Conservation (phyloP, 2,329 filamentous ascomycete species). For the Colletotrichum lindemuthianum region DNA sequence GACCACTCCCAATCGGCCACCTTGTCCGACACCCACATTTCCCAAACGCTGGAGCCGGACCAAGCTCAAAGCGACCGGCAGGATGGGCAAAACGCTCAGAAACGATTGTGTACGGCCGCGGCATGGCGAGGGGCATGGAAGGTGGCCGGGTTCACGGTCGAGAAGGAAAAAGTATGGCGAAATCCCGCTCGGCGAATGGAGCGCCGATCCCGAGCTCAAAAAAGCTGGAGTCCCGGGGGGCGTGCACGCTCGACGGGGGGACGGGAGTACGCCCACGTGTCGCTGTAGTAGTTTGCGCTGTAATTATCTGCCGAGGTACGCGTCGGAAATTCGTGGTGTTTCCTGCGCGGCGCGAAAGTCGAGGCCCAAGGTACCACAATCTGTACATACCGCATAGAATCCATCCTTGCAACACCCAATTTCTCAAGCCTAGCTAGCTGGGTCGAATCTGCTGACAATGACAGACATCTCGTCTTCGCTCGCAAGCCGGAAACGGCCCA, state of each 20-base stretch:
- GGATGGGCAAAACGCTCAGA: constrained; percentile 44
- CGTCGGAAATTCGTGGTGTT: too few species aligned
- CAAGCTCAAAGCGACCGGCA: constrained; percentile 42
- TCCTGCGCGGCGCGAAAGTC: too few species aligned
- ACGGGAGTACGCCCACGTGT: too few species aligned
- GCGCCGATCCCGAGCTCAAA: constrained; percentile 22
- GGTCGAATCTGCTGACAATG: neutral
- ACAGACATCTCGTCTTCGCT: constrained; percentile 15
- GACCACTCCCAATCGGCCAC: constrained; percentile 39
- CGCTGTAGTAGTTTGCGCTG: too few species aligned
- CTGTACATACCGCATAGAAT: constrained; percentile 38
- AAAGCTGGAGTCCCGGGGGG: constrained; percentile 32
- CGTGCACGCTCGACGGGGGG: too few species aligned
- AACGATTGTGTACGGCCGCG: constrained; percentile 34
- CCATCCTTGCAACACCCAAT: neutral
- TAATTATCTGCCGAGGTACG: too few species aligned
- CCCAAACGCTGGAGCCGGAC: constrained; percentile 41
- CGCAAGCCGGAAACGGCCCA: constrained; percentile 13
- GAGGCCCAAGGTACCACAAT: too few species aligned
- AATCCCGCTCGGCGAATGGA: constrained; percentile 34
- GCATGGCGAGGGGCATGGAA: constrained; percentile 36
- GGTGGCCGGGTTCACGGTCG: constrained; percentile 39
- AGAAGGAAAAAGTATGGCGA: constrained; percentile 28
- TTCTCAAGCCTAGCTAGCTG: neutral
- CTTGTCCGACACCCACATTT: neutral